phyloP scores from a whole-genome alignment of 1,284 basidiomycete genomes.

The Inonotus hispidus region DNA sequence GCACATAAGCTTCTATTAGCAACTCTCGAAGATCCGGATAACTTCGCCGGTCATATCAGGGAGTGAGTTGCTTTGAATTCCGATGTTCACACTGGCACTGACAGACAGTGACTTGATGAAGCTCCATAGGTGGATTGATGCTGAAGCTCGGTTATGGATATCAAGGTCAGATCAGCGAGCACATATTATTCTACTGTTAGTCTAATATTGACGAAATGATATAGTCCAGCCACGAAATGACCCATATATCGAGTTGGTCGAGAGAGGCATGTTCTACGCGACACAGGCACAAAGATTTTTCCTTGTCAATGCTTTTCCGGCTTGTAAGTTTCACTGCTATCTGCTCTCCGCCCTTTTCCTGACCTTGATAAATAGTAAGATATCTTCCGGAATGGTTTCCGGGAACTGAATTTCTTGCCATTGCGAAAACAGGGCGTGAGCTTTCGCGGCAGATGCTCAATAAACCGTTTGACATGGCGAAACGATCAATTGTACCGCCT shows the following conservation, averaged over 20 bases:
- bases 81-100: too few relatives aligned
- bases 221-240: conserved; percentile 4
- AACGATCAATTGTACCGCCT: background rate
- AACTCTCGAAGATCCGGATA: background rate
- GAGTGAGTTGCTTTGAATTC: background rate
- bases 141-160: conserved; percentile 11
- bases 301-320: conserved; percentile 17
- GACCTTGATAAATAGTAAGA: conserved; percentile 11
- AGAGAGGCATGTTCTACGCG: conserved; percentile 14
- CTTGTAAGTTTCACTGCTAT: background rate
- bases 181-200: background rate
- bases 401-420: conserved; percentile 17
- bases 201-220: background rate
- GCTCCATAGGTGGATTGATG: background rate
- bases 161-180: conserved; percentile 6
- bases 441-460: conserved; percentile 7
- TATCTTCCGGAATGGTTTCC: conserved; percentile 22
- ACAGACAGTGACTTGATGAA: too few relatives aligned
- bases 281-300: conserved; percentile 16
- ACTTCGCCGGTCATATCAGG: conserved; percentile 1
- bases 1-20: background rate
- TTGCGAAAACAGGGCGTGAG: background rate
- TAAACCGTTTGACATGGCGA: background rate
- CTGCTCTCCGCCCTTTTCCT: background rate
- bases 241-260: conserved; percentile 10